phyloP scores from a whole-genome alignment of 495 filamentous ascomycete genomes.

The Penicillium alfredii region DNA sequence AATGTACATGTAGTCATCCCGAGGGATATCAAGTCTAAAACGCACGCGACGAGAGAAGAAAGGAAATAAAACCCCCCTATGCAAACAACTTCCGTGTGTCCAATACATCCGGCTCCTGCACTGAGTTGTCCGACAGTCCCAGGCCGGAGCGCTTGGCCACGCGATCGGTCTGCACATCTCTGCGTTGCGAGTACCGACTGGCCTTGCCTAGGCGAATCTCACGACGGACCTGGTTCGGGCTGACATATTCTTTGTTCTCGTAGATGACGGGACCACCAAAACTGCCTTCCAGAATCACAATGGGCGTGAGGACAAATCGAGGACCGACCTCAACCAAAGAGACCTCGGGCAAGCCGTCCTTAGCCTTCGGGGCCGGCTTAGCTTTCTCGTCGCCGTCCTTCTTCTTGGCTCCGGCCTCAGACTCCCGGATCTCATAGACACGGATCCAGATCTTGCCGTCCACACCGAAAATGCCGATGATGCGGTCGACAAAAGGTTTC shows the following conservation, averaged over 20 bases:
- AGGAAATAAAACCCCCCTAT: slow-evolving; percentile 33
- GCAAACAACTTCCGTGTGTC: slow-evolving; percentile 80
- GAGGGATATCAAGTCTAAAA: slow-evolving; percentile 33
- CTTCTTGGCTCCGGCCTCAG: slow-evolving; percentile 49
- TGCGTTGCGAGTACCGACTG: slow-evolving; percentile 62
- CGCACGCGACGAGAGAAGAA: slow-evolving; percentile 15
- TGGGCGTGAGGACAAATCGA: slow-evolving; percentile 89
- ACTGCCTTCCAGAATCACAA: slow-evolving; percentile 88
- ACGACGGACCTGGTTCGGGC: slow-evolving; percentile 85
- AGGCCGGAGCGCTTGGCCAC: slow-evolving; percentile 69
- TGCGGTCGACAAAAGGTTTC: slow-evolving; percentile 94
- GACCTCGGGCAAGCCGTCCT: slow-evolving; percentile 56
- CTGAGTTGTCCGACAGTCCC: slow-evolving; percentile 62
- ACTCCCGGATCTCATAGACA: slow-evolving; percentile 87
- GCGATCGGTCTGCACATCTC: slow-evolving; percentile 65
- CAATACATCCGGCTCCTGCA: slow-evolving; percentile 59
- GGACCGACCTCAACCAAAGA: slow-evolving; percentile 91
- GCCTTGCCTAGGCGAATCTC: slow-evolving; percentile 73
- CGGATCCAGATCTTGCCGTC: slow-evolving; percentile 97
- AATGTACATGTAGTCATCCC: slow-evolving; percentile 36
- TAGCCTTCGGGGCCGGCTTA: slow-evolving; percentile 32
- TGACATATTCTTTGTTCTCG: slow-evolving; percentile 97
- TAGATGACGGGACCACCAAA: slow-evolving; percentile 97
- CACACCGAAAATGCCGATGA: slow-evolving; percentile 85
- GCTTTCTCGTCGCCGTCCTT: slow-evolving; percentile 27